Conservation (phyloP, 257 asterid genomes). For the Solanum peruvianum region DNA sequence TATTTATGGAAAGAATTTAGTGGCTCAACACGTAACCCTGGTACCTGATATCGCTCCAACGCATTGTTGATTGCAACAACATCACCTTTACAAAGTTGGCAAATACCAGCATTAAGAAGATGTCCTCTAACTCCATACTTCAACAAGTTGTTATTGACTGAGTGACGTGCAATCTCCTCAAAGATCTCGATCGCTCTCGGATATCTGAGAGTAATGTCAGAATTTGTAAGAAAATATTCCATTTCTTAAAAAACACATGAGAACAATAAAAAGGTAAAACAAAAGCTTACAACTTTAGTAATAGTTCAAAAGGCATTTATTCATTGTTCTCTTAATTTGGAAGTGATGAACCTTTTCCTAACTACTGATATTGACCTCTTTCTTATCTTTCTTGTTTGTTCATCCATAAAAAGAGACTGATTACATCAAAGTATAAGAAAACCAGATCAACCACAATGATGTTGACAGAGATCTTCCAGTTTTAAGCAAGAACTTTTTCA, state of each 20-base stretch:
- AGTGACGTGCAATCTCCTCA: slow-evolving; percentile 86
- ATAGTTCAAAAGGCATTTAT: not conserved
- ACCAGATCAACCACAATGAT: not conserved
- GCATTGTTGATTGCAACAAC: slow-evolving; percentile 88
- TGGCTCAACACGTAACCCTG: not conserved
- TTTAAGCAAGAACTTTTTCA: not conserved
- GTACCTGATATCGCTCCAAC: slow-evolving; percentile 81
- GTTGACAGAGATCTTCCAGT: not conserved
- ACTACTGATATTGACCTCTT: not conserved
- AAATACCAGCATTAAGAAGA: slow-evolving; percentile 97
- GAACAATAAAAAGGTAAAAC: not conserved
- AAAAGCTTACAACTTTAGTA: not conserved
- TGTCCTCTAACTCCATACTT: slow-evolving; percentile 97
- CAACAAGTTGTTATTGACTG: slow-evolving; percentile 76
- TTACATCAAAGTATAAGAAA: not conserved
- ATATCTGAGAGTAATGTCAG: slow-evolving; percentile 39
- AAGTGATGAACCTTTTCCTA: not conserved
- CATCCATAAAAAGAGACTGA: not conserved
- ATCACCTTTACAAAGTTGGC: slow-evolving; percentile 93
- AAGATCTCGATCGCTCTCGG: slow-evolving; percentile 76
- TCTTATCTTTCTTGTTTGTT: not conserved
- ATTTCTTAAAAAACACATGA: not conserved
- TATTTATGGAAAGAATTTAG: not conserved
- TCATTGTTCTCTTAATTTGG: not conserved
- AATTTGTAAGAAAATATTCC: not conserved